Base-by-base conservation (phyloP, 129 eudicot genomes). In the Escallonia herrerae region DNA sequence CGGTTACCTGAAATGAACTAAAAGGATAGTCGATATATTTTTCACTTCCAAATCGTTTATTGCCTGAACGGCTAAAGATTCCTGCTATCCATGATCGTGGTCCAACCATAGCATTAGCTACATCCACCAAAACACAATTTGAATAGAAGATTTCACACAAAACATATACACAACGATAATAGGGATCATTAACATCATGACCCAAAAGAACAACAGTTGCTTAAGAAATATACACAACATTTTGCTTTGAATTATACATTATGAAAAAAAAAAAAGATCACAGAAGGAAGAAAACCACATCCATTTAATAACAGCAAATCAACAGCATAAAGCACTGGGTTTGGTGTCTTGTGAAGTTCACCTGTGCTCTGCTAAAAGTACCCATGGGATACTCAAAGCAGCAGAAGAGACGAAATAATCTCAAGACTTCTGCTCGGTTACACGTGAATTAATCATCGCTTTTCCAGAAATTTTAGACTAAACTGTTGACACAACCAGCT, bases 71-170 rank as follows among this genome's bases (percentile, higher is more conserved):
- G 74, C 45, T 79, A 58, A 93, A 86, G 55, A 88, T 70, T 77
- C 91, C 96, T 77, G 89, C 96, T 64, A 93, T 74, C 96, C 95
- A 93, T 75, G 95, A 71, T 77, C 89, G 74, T 78, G 96, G 84
- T 79, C 95, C 95, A 78, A 88, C 95, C 98, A 93, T 93, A 86
- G 95, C 98, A 86, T 79, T 86, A 81, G 90, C 98, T 93, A 76
- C 73, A 81, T 40, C 47, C 61, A 68, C 56, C 66, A 74, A 58
- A 68, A 6, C 33, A 33, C 43, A 22, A 22, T 12, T 7, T 2
- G 2, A 4, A 53, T 4, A 3, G 3, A 53, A 6, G 5, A 11
- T 3, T 13, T 11, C 13, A 53, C 13, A 53, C 33, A 13, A 53
- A 51, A 7, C 12, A 51, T 6, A 7, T 51, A 51, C 11, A 12